A percentile compares a stretch with the other conserved stretches of the same genome.
These are phyloP conservation scores for Schoenoplectus triqueter DNA, from an alignment of 202 grass and related monocot genomes.

Conservation along the genomic window DNA sequence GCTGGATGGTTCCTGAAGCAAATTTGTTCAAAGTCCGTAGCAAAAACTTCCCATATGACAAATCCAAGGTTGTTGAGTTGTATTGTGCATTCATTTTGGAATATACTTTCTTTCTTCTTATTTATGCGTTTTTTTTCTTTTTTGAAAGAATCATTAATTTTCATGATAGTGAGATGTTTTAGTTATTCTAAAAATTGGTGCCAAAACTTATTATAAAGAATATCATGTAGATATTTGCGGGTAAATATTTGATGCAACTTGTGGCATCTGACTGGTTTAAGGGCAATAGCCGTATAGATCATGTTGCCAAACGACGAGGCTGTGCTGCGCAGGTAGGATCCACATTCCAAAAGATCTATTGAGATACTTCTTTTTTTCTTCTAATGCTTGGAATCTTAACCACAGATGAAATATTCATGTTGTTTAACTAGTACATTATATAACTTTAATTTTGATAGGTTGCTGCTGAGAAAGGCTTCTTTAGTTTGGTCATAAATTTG, in stretches of 20 bases:
- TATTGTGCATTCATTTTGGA: neutral
- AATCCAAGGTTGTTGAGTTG: conserved; percentile 74
- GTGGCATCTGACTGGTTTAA: conserved; percentile 89
- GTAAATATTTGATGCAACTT: conserved; percentile 85
- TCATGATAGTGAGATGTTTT: neutral
- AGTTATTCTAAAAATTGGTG: neutral
- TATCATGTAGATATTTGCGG: conserved; percentile 63
- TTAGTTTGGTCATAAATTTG: conserved; percentile 76
- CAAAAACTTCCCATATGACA: conserved; percentile 79
- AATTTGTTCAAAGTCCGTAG: conserved; percentile 91
- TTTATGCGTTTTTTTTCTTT: neutral
- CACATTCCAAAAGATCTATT: neutral
- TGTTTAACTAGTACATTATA: neutral
- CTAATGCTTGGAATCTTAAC: neutral
- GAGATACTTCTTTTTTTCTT: conserved; percentile 35
- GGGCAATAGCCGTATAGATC: conserved; percentile 79
- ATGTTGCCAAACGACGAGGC: conserved; percentile 68
- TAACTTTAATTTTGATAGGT: conserved; percentile 53
- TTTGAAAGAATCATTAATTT: neutral
- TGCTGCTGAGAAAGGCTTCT: conserved; percentile 82
- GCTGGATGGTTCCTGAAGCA: conserved; percentile 79
- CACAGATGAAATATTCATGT: neutral
- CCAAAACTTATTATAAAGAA: conserved; percentile 34
- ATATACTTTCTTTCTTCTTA: conserved; percentile 5
- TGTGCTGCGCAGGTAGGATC: conserved; percentile 78